Base-by-base conservation (phyloP, 106 monocot genomes). In the Dactylorhiza incarnata region DNA sequence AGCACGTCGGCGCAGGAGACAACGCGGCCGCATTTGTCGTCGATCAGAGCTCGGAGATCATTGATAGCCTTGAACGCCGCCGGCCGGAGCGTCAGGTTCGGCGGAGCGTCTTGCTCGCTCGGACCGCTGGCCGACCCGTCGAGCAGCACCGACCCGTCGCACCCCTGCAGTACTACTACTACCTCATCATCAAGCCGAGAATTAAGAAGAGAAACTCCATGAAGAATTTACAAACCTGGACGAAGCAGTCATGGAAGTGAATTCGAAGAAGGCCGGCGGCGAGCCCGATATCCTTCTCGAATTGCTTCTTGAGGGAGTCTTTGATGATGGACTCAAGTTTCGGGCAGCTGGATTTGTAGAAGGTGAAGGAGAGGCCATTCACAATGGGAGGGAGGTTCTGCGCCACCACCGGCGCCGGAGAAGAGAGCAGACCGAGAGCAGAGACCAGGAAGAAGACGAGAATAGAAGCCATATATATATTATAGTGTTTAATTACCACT, bases 191-290 rank as follows among this genome's bases (percentile, higher is more conserved):
- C 4, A 61, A 0, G n/a, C 11, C n/a, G 5, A 61, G 22, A 61
- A 22, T 2, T 20, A 61, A 61, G 23, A 22, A 4, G 61, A 3
- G 9, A 53, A 53, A 53, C 52, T n/a, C n/a, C n/a, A n/a, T n/a
- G n/a, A n/a, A 54, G 11, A 2, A 2, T 17, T 54, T 9, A 5
- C 16, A 24, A 17, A 62, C 72, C 45, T 72, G 47, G 45, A 49
- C 83, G 73, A 88, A 88, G 77, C 88, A 88, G 65, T 88, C 88
- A 15, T 88, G 88, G 71, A 88, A 88, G 65, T 88, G 88, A 61
- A 88, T 6, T 16, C 88, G 85, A 17, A 89, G 83, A 44, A 89
- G 88, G 5, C 75, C 85, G 56, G 88, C 85, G 24, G 88, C 83
- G 47, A 89, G 82, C 72, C 85, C 85, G 65, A 73, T 70, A 76